Evolutionary conservation across 2,329 filamentous ascomycete genomes (phyloP), one percentile per base, ranked within the genome.

Genomic region (Aspergillus puulaauensis): DNA sequence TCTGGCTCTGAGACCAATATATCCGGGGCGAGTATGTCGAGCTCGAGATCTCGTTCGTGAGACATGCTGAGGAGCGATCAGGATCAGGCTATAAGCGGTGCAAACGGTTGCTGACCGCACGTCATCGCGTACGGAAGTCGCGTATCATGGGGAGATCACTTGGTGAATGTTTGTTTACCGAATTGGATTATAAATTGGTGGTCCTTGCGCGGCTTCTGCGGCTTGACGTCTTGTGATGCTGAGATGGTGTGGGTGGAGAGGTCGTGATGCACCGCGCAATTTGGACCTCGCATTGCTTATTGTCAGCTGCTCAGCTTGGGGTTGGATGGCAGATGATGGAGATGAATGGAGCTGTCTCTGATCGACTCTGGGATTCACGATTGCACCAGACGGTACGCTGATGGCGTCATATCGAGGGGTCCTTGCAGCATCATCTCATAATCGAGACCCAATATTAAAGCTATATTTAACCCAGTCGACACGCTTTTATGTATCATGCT

Each of bases 341-440:
- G 15, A 14, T 5, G 14, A 39, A 39, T n/a, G 11, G 19, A 37
- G 21, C 43, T 47, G 45, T 12, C 17, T 40, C n/a, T 19, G 33
- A 40, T 21, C 21, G 8, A 12, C 52, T 40, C 33, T 7, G 21
- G 23, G 37, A 19, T n/a, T 37, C 12, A 5, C 4, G 49, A 43
- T 52, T 15, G 35, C 50, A 45, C 50, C 50, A 52, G 23, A 35
- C 35, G 24, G 11, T 11, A 17, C 6, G 14, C 50, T 24, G 39
- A 56, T 56, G 39, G 53, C 53, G 53, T 56, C 45, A 56, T 56
- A 31, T 44, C 49, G 49, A 52, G 39, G 49, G 49, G 49, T 43
- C 44, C 39, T 43, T 43, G 40, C 49, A 37, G 27, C 27, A 31
- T 31, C 27, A 4, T 31, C 27, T 9, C 27, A 31, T 8, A 7